Conservation (phyloP, 768 basidiomycete genomes). For the Russula griseocarnosa region DNA sequence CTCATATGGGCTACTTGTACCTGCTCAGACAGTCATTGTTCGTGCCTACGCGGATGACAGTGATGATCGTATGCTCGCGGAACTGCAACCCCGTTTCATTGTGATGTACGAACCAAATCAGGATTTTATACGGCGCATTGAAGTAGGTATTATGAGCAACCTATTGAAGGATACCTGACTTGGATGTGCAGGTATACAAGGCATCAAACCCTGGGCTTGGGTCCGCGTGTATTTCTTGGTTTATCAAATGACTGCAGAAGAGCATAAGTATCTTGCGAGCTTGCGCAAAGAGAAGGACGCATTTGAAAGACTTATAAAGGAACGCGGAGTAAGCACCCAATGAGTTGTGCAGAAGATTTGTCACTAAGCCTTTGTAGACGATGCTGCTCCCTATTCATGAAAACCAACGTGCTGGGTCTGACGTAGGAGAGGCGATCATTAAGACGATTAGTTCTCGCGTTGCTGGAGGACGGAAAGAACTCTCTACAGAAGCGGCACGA, state of each 20-base stretch:
- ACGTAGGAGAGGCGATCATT: constrained; percentile 54
- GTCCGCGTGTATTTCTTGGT: constrained; percentile 94
- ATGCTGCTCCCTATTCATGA: constrained; percentile 87
- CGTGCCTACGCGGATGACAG: constrained; percentile 88
- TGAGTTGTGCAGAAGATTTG: background rate
- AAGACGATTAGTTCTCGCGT: constrained; percentile 80
- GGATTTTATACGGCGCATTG: constrained; percentile 87
- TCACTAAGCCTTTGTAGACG: constrained; percentile 43
- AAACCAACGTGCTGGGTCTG: constrained; percentile 44
- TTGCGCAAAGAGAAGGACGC: constrained; percentile 90
- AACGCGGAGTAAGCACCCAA: constrained; percentile 67
- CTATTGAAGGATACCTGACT: background rate
- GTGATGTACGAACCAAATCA: constrained; percentile 95
- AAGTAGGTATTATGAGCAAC: constrained; percentile 47
- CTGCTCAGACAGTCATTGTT: constrained; percentile 79
- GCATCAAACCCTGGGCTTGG: constrained; percentile 74
- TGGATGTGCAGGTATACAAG: constrained; percentile 67
- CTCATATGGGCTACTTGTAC: constrained; percentile 72
- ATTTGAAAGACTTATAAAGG: constrained; percentile 88
- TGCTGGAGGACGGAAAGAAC: constrained; percentile 76
- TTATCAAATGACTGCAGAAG: constrained; percentile 91
- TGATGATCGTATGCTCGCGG: constrained; percentile 83
- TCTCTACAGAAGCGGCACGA: constrained; percentile 60
- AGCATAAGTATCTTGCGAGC: constrained; percentile 89
- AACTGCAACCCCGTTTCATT: constrained; percentile 86